Percentiles rank a stretch among this genome's conserved stretches.
phyloP scores from a whole-genome alignment of 2,329 filamentous ascomycete species.

The Beauveria australis region DNA sequence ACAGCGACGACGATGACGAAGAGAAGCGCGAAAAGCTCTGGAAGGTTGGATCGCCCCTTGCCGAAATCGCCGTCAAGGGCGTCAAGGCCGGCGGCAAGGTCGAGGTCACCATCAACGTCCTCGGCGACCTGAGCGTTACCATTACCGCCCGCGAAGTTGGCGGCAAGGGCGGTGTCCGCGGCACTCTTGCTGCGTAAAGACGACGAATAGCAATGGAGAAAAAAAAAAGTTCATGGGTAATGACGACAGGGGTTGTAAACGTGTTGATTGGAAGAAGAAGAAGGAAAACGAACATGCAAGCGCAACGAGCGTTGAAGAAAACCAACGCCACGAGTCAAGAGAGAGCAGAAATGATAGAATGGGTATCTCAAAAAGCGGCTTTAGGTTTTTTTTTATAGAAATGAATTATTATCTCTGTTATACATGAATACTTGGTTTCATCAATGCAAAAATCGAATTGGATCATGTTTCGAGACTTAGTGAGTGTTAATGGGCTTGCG shows the following conservation, averaged over 20 bases:
- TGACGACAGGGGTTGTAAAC: background rate
- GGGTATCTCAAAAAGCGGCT: background rate
- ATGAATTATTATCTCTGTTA: background rate
- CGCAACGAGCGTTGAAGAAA: too few species aligned
- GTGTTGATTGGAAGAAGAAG: background rate
- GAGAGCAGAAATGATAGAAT: background rate
- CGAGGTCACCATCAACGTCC: constrained; percentile 87
- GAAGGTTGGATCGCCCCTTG: constrained; percentile 76
- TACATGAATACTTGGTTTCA: background rate
- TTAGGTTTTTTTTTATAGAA: constrained; percentile 4
- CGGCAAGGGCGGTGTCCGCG: constrained; percentile 74
- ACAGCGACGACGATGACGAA: constrained; percentile 63
- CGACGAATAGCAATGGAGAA: background rate
- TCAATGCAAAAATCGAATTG: background rate
- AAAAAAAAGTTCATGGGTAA: background rate
- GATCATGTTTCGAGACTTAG: too few species aligned
- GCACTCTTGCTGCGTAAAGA: constrained; percentile 32
- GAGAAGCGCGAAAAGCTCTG: constrained; percentile 85
- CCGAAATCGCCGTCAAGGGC: constrained; percentile 75
- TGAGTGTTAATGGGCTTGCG: too few species aligned
- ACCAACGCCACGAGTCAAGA: too few species aligned
- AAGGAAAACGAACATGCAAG: background rate
- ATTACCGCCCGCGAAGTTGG: constrained; percentile 81
- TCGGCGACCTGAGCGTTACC: constrained; percentile 68
- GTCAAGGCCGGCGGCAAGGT: constrained; percentile 86